Evolutionary conservation across 2,329 filamentous ascomycete genomes (phyloP), one percentile per base, ranked within the genome.

Genomic region (Xylariaceae sp.): DNA sequence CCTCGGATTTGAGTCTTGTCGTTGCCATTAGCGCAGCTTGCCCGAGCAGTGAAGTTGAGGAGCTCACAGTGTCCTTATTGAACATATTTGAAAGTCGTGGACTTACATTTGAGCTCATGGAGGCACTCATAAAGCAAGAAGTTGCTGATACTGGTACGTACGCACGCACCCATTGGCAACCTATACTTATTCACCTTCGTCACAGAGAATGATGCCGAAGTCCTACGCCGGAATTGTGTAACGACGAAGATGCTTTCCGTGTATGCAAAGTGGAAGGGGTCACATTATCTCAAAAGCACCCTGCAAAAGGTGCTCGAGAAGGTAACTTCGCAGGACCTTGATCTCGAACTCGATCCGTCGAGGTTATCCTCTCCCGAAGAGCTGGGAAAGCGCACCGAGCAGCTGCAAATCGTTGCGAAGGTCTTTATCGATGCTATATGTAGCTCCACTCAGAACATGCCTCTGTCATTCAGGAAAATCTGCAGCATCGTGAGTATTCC

Each of bases 341-440:
- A 87, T 63, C 74, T 88, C 18, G 85, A 88, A 63, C 75, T 88
- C 5, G 84, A 88, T 63, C 85, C 85, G 5, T 76, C 80, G 1
- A 77, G 83, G 54, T 80, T 85, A 2, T 70, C 71, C 34, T 83
- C 81, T 0, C 71, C 75, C 1, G 84, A 87, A 60, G 84, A 87
- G 61, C 71, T 87, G 2, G 74, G 85, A 62, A 85, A 83, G 63
- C 88, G 87, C 64, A 82, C 83, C 2, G 67, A 84, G 13, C 84
- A 87, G 63, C 74, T 88, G 40, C 78, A 81, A 49, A 81, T 85
- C 32, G 83, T 88, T 8, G 83, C 85, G 1, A 85, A 86, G 61
- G 83, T 87, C 5, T 87, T 88, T 62, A 86, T 87, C 51, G 84
- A 87, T 50, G 83, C 86, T 60, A 88, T 88, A 18, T 85, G 83